Evolutionary conservation across 169 alveolate genomes (phyloP), one percentile per base, ranked within the genome.

Genomic region (Eimeria sp.): DNA sequence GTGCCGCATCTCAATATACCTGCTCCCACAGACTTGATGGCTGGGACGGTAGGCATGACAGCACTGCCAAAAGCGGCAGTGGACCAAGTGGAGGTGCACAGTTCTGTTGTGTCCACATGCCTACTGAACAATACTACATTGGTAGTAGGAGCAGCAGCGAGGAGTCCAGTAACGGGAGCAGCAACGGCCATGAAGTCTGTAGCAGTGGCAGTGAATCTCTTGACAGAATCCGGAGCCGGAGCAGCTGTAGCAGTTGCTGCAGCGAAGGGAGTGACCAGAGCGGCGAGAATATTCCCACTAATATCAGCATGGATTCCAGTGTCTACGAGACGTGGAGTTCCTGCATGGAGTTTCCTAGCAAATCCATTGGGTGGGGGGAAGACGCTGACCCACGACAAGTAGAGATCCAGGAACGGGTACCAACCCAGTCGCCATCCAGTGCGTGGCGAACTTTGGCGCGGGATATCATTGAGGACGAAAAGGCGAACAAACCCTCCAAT

Each of bases 281-380:
- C 16, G 20, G 75, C 91, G 34, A 43, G 14, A 83, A 20, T 57
- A 25, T 34, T 34, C 54, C 13, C 27, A 83, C 18, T 27, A 57
- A 30, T 57, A 22, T 43, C 14, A 63, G 93, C 80, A 86, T 27
- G 45, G 93, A 30, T 22, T 40, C 58, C 5, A 58, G 34, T 16
- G 30, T 25, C 4, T 86, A 58, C 63, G 82, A 86, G 40, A 58
- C 63, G 20, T 86, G 82, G 82, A 61, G 93, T 86, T 86, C 93
- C 34, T 63, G 82, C 49, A 63, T 61, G 63, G 93, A 86, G 63
- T 63, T 86, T 61, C 20, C 61, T 40, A 86, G 82, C 47, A 61
- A 40, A 54, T 72, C 90, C 67, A 30, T 82, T 30, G 90, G 72
- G 49, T 20, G 5, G 27, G 51, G 72, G 11, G 90, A 13, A 49